Evolutionary conservation across 306 rosid genomes (phyloP).

Genomic region (Quercus suber): DNA sequence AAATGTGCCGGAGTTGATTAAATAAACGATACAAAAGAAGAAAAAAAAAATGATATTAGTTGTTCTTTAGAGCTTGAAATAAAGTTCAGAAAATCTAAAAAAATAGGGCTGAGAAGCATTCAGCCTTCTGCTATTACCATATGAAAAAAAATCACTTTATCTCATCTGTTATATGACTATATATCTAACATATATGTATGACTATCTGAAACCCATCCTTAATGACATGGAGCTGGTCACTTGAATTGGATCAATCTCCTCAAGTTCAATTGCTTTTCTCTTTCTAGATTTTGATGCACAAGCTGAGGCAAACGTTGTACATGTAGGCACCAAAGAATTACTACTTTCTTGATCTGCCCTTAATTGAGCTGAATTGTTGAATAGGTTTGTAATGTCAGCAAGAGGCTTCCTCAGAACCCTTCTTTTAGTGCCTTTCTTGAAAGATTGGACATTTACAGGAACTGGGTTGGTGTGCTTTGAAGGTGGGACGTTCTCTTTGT

Average conservation of each 20-base stretch:
- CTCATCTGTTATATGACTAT: no score
- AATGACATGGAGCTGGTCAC: not conserved
- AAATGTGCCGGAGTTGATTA: no score
- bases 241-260: not conserved
- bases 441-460: conserved; percentile 1
- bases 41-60: no score
- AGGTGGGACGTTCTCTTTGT: conserved; percentile 24
- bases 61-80: no score
- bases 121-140: no score
- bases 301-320: conserved; percentile 3
- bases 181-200: no score
- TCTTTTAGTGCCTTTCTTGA: conserved; percentile 10
- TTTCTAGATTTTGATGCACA: not conserved
- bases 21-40: no score
- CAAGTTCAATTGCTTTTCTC: not conserved
- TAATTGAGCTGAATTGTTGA: not conserved
- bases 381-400: conserved; percentile 27
- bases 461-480: conserved; percentile 3
- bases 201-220: conserved; percentile 47
- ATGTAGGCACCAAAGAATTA: not conserved
- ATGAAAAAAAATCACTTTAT: no score
- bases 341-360: no score
- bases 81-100: no score
- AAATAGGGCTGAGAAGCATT: not conserved
- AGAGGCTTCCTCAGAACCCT: conserved; percentile 26